Evolutionary conservation across 495 filamentous ascomycete genomes (phyloP).

Genomic region (Hyphodiscus hymeniophilus): DNA sequence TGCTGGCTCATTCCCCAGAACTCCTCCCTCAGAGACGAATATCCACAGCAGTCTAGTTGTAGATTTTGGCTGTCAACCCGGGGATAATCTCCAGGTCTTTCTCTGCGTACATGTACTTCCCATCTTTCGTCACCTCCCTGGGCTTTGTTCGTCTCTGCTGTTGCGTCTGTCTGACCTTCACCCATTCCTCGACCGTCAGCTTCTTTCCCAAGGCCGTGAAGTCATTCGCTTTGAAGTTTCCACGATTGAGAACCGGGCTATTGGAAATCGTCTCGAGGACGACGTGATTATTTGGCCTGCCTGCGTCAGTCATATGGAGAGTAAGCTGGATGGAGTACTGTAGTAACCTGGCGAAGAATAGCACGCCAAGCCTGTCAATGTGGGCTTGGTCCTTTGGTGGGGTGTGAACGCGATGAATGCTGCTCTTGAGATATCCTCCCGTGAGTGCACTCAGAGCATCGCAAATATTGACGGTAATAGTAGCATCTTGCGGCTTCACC

Average conservation of each 20-base stretch:
- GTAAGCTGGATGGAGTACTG: no score
- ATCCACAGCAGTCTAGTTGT: no score
- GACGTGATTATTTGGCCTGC: slow-evolving; percentile 31
- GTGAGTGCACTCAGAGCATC: slow-evolving; percentile 42
- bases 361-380: slow-evolving; percentile 38
- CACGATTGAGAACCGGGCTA: slow-evolving; percentile 23
- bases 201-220: slow-evolving; percentile 24
- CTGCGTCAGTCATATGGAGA: no score
- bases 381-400: slow-evolving; percentile 38
- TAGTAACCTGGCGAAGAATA: slow-evolving; percentile 44
- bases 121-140: no score
- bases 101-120: no score
- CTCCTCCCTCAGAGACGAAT: no score
- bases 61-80: no score
- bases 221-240: slow-evolving; percentile 12
- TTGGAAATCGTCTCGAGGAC: slow-evolving; percentile 33
- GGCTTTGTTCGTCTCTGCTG: no score
- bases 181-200: slow-evolving; percentile 30
- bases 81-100: no score
- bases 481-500: slow-evolving; percentile 38
- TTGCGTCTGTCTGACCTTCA: slow-evolving; percentile 27
- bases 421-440: slow-evolving; percentile 41
- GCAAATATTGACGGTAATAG: slow-evolving; percentile 43
- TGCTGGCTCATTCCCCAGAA: no score
- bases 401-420: slow-evolving; percentile 43